Base-by-base conservation (phyloP, 495 filamentous ascomycete genomes). In the Massariosphaeria phaeospora region DNA sequence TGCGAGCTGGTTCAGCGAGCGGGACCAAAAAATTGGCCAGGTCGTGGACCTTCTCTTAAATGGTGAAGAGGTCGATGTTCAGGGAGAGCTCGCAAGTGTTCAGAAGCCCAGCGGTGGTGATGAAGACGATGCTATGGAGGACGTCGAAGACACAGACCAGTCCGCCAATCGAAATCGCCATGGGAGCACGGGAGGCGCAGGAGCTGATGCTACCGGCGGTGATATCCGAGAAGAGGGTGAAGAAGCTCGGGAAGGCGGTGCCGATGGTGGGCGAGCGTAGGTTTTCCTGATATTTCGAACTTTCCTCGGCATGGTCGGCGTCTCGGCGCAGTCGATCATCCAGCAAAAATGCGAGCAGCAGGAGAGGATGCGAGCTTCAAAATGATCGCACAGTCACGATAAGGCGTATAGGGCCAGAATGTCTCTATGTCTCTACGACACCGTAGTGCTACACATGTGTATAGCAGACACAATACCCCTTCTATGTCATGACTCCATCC, bases 191-290 rank as follows among this genome's bases (percentile, higher is more conserved):
- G 88, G 88, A 30, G 90, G 90, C 45, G 90, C 90, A 55, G 90
- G 89, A 27, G 73, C 85, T 12, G 90, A 79, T 70, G 88, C 89
- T 39, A 93, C 90, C 0, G 91, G 90, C 10, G 90, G 89, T 30
- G 89, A 96, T 70, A 74, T 95, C 48, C 78, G 91, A 65, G 84
- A 93, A 64, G 93, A 97, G 66, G 94, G 94, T 51, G 82, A 87
- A 69, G 82, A 82, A 55, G 80, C 89, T 24, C 76, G 93, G 69
- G 89, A 95, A 65, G 93, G 91, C 47, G 94, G 94, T 65, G 90
- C 88, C 51, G 91, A 96, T 72, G 93, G 94, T 57, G 94, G 87
- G 72, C 80, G 91, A 95, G 91, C 91, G 93, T 98, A 97, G 93
- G 93, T 97, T 18, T n/a, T n/a, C n/a, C n/a, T n/a, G n/a, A n/a